Base-by-base conservation (phyloP, 2,329 filamentous ascomycete species). In the Fusarium tupiense region DNA sequence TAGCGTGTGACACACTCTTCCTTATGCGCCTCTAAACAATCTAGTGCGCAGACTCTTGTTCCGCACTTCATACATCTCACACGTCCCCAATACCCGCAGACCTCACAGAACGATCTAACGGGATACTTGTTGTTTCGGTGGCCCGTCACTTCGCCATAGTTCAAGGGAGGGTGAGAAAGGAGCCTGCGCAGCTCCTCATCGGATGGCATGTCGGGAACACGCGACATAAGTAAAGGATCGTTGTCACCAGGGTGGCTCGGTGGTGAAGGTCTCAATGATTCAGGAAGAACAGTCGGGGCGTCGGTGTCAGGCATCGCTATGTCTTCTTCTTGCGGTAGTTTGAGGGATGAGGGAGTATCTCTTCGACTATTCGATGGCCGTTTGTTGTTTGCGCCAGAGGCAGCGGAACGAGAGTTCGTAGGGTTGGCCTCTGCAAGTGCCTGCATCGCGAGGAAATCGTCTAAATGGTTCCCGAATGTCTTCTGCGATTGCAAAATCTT, bases 21-120 rank as follows among this genome's bases (percentile, higher is more conserved):
- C 61, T 91, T 88, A 81, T 96, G 93, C 71, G 88, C 86, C 78
- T 91, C 90, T 76, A 94, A 86, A 78, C 93, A 95, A 67, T 93
- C 91, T 74, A 95, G 82, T 44, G 92, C 93, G 81, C 93, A 96
- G n/a, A 94, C 91, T 77, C 91, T 87, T 52, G 89, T 89, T n/a
- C 93, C 93, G 82, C 93, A 96, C 84, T 93, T 94, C 81, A 91
- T 88, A 83, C 93, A 96, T 81, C 88, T 89, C 52, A 94, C 91
- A 46, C 91, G 85, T 5, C 93, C 93, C 93, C 93, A 95, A 82
- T 95, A 95, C 20, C 93, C 93, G 79, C 93, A 96, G 38, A 94
- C 90, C 79, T 92, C 92, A 82, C 93, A 96, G 81, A 95, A 96
- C 41, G 85, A 84, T 67, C 93, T 86, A 53, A 85, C 84, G 6